Evolutionary conservation across 306 rosid species (phyloP).

Genomic region (Vigna mungo): DNA sequence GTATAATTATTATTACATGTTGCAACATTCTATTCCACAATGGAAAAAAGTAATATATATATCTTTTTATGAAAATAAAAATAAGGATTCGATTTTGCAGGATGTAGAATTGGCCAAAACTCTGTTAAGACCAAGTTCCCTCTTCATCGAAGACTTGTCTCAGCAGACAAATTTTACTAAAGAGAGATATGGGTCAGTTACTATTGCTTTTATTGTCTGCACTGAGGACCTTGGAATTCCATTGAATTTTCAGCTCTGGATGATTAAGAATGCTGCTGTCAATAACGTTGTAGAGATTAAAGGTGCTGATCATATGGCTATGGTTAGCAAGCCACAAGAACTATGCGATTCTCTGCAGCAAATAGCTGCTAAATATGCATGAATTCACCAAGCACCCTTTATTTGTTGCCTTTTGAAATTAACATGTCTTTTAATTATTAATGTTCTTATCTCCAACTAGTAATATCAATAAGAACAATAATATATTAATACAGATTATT

Average conservation of each 20-base stretch:
- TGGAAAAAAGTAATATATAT: background rate
- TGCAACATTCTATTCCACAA: no score
- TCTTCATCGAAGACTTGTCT: conserved; percentile 57
- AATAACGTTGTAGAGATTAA: conserved; percentile 57
- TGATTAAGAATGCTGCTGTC: conserved; percentile 55
- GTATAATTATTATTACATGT: conserved; percentile 38
- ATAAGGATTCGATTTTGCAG: conserved; percentile 44
- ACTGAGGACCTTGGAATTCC: conserved; percentile 47
- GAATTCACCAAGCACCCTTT: background rate
- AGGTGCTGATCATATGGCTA: conserved; percentile 63
- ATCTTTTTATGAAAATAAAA: background rate
- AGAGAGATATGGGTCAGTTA: conserved; percentile 57
- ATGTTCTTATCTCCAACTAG: no score
- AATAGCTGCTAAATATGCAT: conserved; percentile 51
- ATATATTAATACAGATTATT: no score
- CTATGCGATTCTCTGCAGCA: conserved; percentile 52
- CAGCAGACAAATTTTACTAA: conserved; percentile 46
- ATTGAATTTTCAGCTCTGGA: conserved; percentile 52
- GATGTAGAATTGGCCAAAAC: conserved; percentile 58
- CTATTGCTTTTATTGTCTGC: conserved; percentile 49
- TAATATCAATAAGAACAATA: background rate
- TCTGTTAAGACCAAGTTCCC: conserved; percentile 51
- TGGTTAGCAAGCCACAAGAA: conserved; percentile 54
- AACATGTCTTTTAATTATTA: background rate
- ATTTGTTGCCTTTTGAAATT: background rate